Conservation (phyloP, 805 yeast genomes). For the Pichia thaimueangensis region DNA sequence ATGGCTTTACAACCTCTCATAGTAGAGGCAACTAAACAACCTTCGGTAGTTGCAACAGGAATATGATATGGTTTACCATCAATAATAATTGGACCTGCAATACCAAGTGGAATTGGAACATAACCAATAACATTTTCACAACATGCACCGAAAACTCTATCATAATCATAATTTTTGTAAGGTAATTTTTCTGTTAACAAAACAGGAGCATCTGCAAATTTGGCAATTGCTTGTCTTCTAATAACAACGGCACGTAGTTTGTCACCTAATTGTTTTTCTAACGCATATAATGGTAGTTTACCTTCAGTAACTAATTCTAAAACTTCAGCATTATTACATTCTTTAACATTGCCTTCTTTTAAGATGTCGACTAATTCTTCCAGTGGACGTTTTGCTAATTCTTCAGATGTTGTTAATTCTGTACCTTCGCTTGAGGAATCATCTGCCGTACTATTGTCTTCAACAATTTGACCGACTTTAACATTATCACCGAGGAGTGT, state of each 20-base stretch:
- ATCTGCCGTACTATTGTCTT: conserved; percentile 19
- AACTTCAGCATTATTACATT: conserved; percentile 68
- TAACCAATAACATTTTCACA: conserved; percentile 98
- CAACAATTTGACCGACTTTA: conserved; percentile 32
- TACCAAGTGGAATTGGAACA: conserved; percentile 95
- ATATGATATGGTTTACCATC: conserved; percentile 85
- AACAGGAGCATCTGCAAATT: conserved; percentile 74
- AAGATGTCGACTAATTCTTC: conserved; percentile 58
- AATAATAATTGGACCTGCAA: conserved; percentile 92
- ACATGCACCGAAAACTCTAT: conserved; percentile 96
- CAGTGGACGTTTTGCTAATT: conserved; percentile 35
- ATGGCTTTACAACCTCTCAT: conserved; percentile 99
- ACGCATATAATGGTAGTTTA: conserved; percentile 84
- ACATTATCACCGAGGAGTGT: conserved; percentile 21
- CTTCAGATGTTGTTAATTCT: conserved; percentile 10
- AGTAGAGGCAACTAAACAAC: conserved; percentile 95
- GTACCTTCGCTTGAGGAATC: conserved; percentile 21
- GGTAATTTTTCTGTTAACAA: conserved; percentile 71
- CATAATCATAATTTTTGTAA: conserved; percentile 78
- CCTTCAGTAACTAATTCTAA: conserved; percentile 63
- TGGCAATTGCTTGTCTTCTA: conserved; percentile 89
- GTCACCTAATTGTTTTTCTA: conserved; percentile 86
- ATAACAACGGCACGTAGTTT: conserved; percentile 88
- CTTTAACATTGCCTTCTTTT: conserved; percentile 65
- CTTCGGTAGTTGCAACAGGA: conserved; percentile 99